Base-by-base conservation (phyloP, 768 basidiomycete genomes). In the Tulasnella sp. region DNA sequence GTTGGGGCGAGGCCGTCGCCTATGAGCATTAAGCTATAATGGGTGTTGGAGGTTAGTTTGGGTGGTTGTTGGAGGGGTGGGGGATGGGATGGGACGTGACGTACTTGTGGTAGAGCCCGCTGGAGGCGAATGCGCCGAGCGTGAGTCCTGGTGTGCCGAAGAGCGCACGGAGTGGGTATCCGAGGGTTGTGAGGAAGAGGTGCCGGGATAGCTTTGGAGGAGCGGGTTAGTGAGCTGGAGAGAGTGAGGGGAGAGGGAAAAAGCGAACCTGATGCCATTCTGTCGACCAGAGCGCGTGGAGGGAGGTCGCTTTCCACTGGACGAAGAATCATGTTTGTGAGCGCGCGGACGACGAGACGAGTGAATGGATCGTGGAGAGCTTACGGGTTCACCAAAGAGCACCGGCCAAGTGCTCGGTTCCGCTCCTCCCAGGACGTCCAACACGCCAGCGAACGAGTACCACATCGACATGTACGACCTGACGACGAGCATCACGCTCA, bases 251-350 rank as follows among this genome's bases (percentile, higher is more conserved):
- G 59, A 22, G 29, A 66, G 64, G 17, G 34, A 68, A 41, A 8
- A 16, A 17, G 32, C 44, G 1, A 4, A 72, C 71, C 40, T 72
- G 71, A 63, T 74, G 74, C 74, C 74, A 74, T 36, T 66, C 73
- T 26, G 19, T 40, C 22, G 74, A 32, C 74, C 72, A 74, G 47
- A 70, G 69, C 4, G 47, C 42, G 17, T 70, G 69, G 7, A 70
- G 34, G 0, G 69, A 70, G 8, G 29, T n/a, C 19, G 69, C 41
- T 44, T 70, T 70, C 69, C 69, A 70, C 69, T 70, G 29, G 32
- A 69, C 44, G 22, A 12, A 36, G 22, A 19, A n/a, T 26, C 34
- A n/a, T 29, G 29, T 36, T 7, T 34, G n/a, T 66, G 9, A 66
- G 32, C 19, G 6, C 36, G 9, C 22, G 17, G 64, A 3, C 5